These are phyloP conservation scores for Leccinum pachyderme DNA, from an alignment of 1,284 basidiomycete species.

Conservation along the genomic window DNA sequence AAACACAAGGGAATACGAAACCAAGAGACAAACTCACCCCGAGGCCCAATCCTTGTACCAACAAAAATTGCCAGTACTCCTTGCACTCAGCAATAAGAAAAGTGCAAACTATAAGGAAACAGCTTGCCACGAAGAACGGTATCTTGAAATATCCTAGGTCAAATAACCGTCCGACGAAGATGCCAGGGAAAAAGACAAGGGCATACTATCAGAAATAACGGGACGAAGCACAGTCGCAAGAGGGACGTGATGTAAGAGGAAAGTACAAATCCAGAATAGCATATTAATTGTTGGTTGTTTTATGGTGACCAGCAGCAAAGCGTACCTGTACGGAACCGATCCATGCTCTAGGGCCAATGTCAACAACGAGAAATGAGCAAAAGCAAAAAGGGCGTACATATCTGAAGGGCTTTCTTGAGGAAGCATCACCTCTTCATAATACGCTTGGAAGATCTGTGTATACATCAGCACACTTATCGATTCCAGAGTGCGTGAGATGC, in stretches of 20 bases:
- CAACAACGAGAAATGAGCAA: background rate
- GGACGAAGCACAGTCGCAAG: background rate
- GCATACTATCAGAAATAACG: constrained; percentile 19
- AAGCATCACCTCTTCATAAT: constrained; percentile 35
- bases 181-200: constrained; percentile 39
- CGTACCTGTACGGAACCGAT: constrained; percentile 38
- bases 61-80: constrained; percentile 41
- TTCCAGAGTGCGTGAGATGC: background rate
- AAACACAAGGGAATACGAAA: background rate
- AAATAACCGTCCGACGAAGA: constrained; percentile 13
- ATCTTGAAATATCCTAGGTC: constrained; percentile 10
- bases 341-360: constrained; percentile 32
- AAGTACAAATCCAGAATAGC: background rate
- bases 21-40: constrained; percentile 29
- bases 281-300: background rate
- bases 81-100: constrained; percentile 45
- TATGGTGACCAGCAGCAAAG: background rate
- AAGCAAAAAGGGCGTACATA: constrained; percentile 21
- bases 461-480: background rate
- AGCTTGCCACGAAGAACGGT: background rate
- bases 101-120: constrained; percentile 40
- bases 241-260: background rate
- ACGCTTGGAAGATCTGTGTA: constrained; percentile 34
- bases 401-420: constrained; percentile 26
- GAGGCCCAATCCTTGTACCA: constrained; percentile 43